phyloP scores from a whole-genome alignment of 179 eudicot genomes.

The Spinacia oleracea region DNA sequence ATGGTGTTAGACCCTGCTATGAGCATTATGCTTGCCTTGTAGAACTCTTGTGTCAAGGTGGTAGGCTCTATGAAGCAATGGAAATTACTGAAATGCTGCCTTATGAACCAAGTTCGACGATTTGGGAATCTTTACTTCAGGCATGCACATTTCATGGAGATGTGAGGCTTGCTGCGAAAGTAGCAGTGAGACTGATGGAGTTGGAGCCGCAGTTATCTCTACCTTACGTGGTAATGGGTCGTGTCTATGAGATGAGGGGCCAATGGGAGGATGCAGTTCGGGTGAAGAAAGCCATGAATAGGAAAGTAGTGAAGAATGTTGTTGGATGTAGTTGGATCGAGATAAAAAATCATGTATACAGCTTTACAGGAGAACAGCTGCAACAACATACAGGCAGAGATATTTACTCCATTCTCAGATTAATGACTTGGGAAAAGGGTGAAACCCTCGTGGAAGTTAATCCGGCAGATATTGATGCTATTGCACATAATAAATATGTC shows the following conservation, averaged over 20 bases:
- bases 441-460: conserved; percentile 7
- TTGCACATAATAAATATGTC: not conserved
- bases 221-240: conserved; percentile 57
- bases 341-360: conserved; percentile 34
- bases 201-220: conserved; percentile 54
- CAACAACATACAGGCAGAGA: conserved; percentile 42
- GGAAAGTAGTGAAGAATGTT: conserved; percentile 33
- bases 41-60: conserved; percentile 57
- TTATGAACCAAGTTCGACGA: conserved; percentile 33
- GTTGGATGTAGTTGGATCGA: conserved; percentile 64
- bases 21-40: conserved; percentile 53
- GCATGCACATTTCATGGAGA: conserved; percentile 44
- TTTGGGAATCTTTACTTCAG: conserved; percentile 53
- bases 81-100: conserved; percentile 46
- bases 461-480: conserved; percentile 11
- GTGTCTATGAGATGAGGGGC: conserved; percentile 58
- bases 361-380: conserved; percentile 48
- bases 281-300: conserved; percentile 58
- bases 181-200: conserved; percentile 52
- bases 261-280: conserved; percentile 79
- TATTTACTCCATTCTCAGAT: conserved; percentile 44
- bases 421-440: conserved; percentile 46
- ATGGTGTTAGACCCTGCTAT: conserved; percentile 46
- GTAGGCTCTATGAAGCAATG: conserved; percentile 54
- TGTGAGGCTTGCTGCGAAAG: conserved; percentile 51